Base-by-base conservation (phyloP, 352 stramenopile species). In the Blastocystis hominis region DNA sequence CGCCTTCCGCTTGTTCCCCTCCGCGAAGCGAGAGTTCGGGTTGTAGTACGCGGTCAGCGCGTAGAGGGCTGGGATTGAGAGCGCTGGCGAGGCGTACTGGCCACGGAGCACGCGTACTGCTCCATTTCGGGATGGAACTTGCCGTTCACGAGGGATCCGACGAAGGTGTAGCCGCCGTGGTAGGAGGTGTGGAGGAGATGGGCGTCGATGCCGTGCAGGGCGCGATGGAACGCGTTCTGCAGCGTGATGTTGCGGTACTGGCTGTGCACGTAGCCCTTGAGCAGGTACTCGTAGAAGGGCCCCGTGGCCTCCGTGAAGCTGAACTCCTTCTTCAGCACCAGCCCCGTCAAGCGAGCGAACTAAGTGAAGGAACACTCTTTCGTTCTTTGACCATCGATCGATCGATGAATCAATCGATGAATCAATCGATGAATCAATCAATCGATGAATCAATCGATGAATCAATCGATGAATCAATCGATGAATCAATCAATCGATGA, bases 201-300 rank as follows among this genome's bases (percentile, higher is more conserved):
- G 84, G 94, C 91, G 34, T 97, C 93, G 56, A 98, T 95, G 15
- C 95, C 96, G 30, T 94, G 90, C 66, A 98, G 94, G 0, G 94
- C 92, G 56, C 94, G 91, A 81, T 98, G 95, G 88, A 98, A 98
- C 75, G 96, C 91, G 13, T 94, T 88, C n/a, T 93, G 89, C 46
- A 89, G 62, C 17, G 55, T 46, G 7, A 55, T 86, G 89, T 95
- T 93, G 38, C 70, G 91, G 66, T 91, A 93, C 54, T 94, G 95
- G 55, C 94, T 96, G 91, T 98, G 96, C n/a, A 99, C 89, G 91
- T 94, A 98, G 50, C 96, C 91, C 90, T 98, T 98, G 54, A 98
- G 90, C 72, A 98, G 90, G 90, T 98, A 98, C 90, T 98, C 96
- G 89, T 98, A 99, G 89, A 98, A 96, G 15, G 93, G 97, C 89